Percentiles rank a stretch among this genome's conserved stretches.
phyloP scores from a whole-genome alignment of 2,329 filamentous ascomycete genomes.

The Drechmeria coniospora region DNA sequence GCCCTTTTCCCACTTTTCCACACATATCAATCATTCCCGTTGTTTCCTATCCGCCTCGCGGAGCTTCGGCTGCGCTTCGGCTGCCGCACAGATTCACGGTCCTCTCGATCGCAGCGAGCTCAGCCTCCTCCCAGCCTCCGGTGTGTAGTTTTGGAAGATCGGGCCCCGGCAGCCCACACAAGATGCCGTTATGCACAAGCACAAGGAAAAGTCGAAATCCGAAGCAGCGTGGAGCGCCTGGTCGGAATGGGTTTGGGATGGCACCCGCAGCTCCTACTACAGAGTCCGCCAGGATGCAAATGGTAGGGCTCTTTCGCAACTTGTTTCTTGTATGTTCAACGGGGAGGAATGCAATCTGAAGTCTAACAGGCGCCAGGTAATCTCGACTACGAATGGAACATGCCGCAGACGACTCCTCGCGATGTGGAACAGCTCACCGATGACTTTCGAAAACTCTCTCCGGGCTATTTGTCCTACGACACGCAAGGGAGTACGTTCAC shows the following conservation, averaged over 20 bases:
- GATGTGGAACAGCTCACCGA: conserved; percentile 3
- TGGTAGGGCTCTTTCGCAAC: conserved; percentile 6
- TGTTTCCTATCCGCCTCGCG: too few species aligned
- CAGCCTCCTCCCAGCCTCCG: too few species aligned
- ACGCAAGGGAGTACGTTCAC: conserved; percentile 2
- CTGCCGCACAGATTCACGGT: too few species aligned
- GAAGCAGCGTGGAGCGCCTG: conserved; percentile 10
- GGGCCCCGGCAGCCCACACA: conserved; percentile 6
- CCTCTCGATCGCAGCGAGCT: too few species aligned
- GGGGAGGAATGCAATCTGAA: not conserved
- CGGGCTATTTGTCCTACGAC: conserved; percentile 3
- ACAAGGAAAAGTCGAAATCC: conserved; percentile 12
- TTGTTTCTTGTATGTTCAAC: not conserved
- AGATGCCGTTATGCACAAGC: conserved; percentile 15
- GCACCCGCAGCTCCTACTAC: conserved; percentile 6
- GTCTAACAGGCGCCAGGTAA: conserved; percentile 6
- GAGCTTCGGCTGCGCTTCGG: too few species aligned
- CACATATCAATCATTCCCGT: too few species aligned
- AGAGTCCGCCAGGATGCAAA: conserved; percentile 12
- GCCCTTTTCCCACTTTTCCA: too few species aligned
- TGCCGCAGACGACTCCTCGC: conserved; percentile 3
- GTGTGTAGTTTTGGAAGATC: not conserved
- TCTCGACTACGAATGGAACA: conserved; percentile 8
- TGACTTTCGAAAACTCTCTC: conserved; percentile 4
- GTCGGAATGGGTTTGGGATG: conserved; percentile 13